These are phyloP conservation scores for Plantago ovata DNA, from an alignment of 257 asterid species.

Conservation along the genomic window DNA sequence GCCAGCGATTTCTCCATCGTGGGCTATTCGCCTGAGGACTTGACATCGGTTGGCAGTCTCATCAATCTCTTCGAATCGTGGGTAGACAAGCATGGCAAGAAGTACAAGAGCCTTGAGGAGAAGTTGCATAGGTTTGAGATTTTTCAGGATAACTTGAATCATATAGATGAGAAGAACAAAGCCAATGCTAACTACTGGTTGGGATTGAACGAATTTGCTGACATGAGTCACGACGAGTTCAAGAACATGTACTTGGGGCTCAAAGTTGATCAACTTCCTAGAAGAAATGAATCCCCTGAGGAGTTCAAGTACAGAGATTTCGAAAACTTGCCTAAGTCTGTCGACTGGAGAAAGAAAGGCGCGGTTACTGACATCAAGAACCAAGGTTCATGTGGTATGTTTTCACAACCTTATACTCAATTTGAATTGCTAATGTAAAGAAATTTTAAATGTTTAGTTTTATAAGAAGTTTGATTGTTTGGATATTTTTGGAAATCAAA, in stretches of 20 bases:
- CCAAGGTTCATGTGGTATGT: constrained; percentile 15
- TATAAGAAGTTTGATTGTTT: background rate
- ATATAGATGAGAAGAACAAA: constrained; percentile 59
- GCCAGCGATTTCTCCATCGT: constrained; percentile 47
- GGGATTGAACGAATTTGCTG: constrained; percentile 59
- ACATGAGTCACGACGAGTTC: constrained; percentile 71
- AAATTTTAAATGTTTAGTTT: background rate
- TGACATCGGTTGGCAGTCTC: constrained; percentile 45
- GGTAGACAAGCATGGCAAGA: constrained; percentile 48
- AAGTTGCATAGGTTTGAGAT: constrained; percentile 54
- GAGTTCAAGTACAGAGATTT: constrained; percentile 43
- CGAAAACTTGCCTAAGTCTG: constrained; percentile 35
- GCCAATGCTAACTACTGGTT: constrained; percentile 44
- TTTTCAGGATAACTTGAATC: constrained; percentile 59
- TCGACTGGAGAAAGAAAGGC: constrained; percentile 13
- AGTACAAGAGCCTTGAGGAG: constrained; percentile 52
- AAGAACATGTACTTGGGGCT: constrained; percentile 46
- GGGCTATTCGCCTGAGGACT: constrained; percentile 55
- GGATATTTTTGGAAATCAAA: background rate
- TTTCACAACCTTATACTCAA: background rate
- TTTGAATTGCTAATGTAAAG: background rate
- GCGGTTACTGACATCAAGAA: constrained; percentile 11
- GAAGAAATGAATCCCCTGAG: constrained; percentile 23
- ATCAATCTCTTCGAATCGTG: constrained; percentile 50
- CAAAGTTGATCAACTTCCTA: constrained; percentile 31